Evolutionary conservation across 495 filamentous ascomycete genomes (phyloP).

Genomic region (Penicillium odoratum): DNA sequence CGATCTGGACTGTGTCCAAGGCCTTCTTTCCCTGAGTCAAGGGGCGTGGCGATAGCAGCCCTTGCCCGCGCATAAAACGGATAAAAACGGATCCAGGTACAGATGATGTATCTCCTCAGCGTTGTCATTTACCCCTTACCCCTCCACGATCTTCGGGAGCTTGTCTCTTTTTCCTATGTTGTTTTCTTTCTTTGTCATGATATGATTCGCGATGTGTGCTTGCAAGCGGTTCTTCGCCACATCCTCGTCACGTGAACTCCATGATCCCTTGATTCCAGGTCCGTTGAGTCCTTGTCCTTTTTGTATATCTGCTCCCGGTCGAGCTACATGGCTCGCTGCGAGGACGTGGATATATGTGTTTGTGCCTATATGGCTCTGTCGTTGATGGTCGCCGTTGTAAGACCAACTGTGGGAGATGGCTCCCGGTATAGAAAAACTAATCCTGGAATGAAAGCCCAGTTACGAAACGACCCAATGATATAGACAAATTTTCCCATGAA

Average conservation of each 20-base stretch:
- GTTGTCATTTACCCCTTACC: conserved; percentile 8
- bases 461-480: conserved; percentile 25
- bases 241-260: conserved; percentile 30
- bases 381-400: conserved; percentile 7
- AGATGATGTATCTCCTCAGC: conserved; percentile 2
- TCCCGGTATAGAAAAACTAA: conserved; percentile 25
- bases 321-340: conserved; percentile 7
- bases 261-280: conserved; percentile 27
- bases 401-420: conserved; percentile 14
- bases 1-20: conserved; percentile 78
- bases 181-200: conserved; percentile 25
- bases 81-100: neutral
- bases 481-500: neutral
- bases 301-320: conserved; percentile 10
- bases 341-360: conserved; percentile 1
- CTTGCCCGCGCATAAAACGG: neutral
- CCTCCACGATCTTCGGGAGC: conserved; percentile 1
- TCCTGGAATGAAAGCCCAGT: conserved; percentile 28
- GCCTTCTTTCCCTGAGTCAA: conserved; percentile 71
- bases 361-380: neutral
- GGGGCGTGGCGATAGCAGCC: conserved; percentile 56
- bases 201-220: conserved; percentile 31
- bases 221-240: conserved; percentile 39
- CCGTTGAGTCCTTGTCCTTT: conserved; percentile 9
- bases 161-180: conserved; percentile 18